phyloP scores from a whole-genome alignment of 371 early-diverging fungal genomes.

The Syncephalastrum contaminatum region DNA sequence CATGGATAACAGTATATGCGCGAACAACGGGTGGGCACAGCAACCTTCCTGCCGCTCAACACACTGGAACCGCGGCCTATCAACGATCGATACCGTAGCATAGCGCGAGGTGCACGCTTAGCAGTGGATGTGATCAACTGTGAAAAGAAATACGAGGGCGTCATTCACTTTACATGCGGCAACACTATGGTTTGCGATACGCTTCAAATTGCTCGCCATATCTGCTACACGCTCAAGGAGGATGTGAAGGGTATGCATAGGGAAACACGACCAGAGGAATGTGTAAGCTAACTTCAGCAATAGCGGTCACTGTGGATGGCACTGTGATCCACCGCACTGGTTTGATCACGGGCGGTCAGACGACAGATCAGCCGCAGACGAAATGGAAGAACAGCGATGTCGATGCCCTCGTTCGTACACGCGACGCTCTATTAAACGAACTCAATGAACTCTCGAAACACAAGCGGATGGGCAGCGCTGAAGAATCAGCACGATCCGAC shows the following conservation, averaged over 20 bases:
- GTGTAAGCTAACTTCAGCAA: not conserved
- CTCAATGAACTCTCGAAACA: constrained; percentile 71
- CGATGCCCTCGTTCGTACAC: constrained; percentile 60
- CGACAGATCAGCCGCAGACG: constrained; percentile 42
- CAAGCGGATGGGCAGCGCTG: constrained; percentile 68
- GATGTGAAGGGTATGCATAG: constrained; percentile 73
- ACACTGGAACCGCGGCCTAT: constrained; percentile 70
- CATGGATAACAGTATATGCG: constrained; percentile 66
- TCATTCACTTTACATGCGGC: constrained; percentile 87
- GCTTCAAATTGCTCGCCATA: constrained; percentile 77
- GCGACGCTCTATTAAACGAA: constrained; percentile 70
- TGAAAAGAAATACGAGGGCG: constrained; percentile 75
- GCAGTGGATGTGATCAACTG: constrained; percentile 90
- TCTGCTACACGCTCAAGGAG: constrained; percentile 78
- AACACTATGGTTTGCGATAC: constrained; percentile 89
- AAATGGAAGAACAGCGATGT: constrained; percentile 91
- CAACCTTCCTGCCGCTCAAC: constrained; percentile 95
- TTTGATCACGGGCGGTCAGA: constrained; percentile 89
- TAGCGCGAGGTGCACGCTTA: constrained; percentile 75
- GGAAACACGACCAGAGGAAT: constrained; percentile 4
- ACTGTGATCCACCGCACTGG: constrained; percentile 95
- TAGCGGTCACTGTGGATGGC: constrained; percentile 92
- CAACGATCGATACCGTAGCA: constrained; percentile 79
- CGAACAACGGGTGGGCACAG: constrained; percentile 90
- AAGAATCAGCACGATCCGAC: constrained; percentile 60